Base-by-base conservation (phyloP, 2,329 filamentous ascomycete species). In the Penicillium sp. region DNA sequence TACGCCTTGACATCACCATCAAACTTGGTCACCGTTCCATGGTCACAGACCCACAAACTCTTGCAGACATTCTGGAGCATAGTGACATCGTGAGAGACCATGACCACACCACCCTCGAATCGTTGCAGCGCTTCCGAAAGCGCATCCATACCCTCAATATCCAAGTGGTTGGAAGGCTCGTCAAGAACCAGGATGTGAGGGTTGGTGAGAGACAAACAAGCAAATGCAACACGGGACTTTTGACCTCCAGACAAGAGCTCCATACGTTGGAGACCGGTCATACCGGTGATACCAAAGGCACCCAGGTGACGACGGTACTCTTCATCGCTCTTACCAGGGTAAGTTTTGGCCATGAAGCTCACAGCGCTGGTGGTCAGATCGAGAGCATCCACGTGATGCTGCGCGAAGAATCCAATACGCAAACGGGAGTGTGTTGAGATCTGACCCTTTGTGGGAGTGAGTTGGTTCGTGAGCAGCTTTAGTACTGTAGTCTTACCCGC, bases 91-190 rank as follows among this genome's bases (percentile, higher is more conserved):
- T 98, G 93, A 64, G 88, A 95, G 48, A 98, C 93, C 90, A 98
- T 97, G 62, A 98, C 76, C 47, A 98, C 90, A 68, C 93, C 93
- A 52, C 93, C 93, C 73, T 95, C 81, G 74, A 97, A 98, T 55
- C 84, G 81, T 59, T 83, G 80, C 59, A 98, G 76, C 12, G 93
- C 93, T 28, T 85, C 83, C 4, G 88, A 85, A 45, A 98, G 76
- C 9, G 93, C 91, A 69, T 98, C 93, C 93, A 98, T 96, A 55
- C 93, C 93, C 71, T 98, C 93, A 60, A 98, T 97, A 81, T 98
- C 93, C 62, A 98, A 76, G 71, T 98, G 93, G 76, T 98, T 98
- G 55, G 89, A 95, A 67, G 93, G 93, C 72, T 98, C 93, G 79
- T 98, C 93, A 43, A 98, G 86, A 52, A 98, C 91, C 40, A 98